Conservation (phyloP, 805 yeast species). For the Vanderwaltozyma tropicalis region DNA sequence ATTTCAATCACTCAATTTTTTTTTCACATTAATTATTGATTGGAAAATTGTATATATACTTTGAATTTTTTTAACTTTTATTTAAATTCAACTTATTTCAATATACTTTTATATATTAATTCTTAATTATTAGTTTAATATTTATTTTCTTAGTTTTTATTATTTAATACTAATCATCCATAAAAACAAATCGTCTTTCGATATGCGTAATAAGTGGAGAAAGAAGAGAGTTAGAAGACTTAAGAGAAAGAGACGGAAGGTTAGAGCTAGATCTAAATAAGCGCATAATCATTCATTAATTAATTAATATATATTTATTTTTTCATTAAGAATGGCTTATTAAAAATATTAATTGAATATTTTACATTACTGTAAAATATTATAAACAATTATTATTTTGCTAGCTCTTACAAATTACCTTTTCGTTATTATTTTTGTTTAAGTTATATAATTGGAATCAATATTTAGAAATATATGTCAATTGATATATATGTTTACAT, state of each 20-base stretch:
- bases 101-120: too few species aligned
- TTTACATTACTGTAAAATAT: background rate
- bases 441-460: constrained; percentile 1
- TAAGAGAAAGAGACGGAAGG: constrained; percentile 99
- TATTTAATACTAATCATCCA: constrained; percentile 2
- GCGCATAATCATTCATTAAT: constrained; percentile 32
- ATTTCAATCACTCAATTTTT: too few species aligned
- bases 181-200: constrained; percentile 4
- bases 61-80: too few species aligned
- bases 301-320: constrained; percentile 1
- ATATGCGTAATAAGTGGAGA: constrained; percentile 97
- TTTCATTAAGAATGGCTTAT: constrained; percentile 3
- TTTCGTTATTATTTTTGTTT: constrained; percentile 1
- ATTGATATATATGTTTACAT: too few species aligned
- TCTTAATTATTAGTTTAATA: too few species aligned
- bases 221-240: constrained; percentile 99
- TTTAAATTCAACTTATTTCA: too few species aligned
- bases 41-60: too few species aligned
- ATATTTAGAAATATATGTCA: too few species aligned
- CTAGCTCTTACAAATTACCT: constrained; percentile 2
- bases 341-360: background rate
- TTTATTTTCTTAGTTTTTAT: background rate
- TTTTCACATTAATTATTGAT: too few species aligned
- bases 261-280: constrained; percentile 99
- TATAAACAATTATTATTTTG: background rate